A percentile compares a stretch with the other conserved stretches of the same genome.
phyloP scores from a whole-genome alignment of 2,329 filamentous ascomycete species.

The Stachybotrys elegans region DNA sequence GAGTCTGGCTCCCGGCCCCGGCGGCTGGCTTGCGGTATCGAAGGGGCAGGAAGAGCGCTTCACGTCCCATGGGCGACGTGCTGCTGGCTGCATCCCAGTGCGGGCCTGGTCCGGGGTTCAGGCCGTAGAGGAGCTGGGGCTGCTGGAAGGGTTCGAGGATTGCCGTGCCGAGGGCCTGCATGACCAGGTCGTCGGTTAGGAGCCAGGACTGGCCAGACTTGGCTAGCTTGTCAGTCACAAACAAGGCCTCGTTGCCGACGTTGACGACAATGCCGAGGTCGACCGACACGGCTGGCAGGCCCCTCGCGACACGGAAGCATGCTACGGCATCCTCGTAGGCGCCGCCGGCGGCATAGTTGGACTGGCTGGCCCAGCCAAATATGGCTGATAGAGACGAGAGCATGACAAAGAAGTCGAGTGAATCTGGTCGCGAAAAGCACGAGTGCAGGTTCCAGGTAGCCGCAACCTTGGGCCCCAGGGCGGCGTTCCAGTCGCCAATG shows the following conservation, averaged over 20 bases:
- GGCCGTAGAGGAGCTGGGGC: conserved; percentile 3
- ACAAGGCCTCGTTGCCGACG: too few relatives aligned
- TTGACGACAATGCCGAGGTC: conserved; percentile 3
- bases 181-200: too few relatives aligned
- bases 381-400: conserved; percentile 4
- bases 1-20: too few relatives aligned
- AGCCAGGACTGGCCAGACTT: too few relatives aligned
- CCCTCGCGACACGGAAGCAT: neutral
- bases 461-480: neutral
- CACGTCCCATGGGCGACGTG: conserved; percentile 6
- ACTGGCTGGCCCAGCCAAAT: conserved; percentile 3
- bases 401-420: conserved; percentile 4
- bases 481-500: neutral
- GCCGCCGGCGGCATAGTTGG: conserved; percentile 7
- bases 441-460: neutral
- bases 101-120: conserved; percentile 6
- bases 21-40: too few relatives aligned
- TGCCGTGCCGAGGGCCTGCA: too few relatives aligned
- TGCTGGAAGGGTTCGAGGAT: too few relatives aligned
- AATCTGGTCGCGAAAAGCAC: neutral
- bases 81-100: conserved; percentile 6
- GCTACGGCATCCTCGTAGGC: conserved; percentile 5
- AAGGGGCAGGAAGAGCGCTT: conserved; percentile 9
- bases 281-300: conserved; percentile 1
- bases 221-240: too few relatives aligned